Base-by-base conservation (phyloP, 129 eudicot genomes). In the Dittrichia graveolens region DNA sequence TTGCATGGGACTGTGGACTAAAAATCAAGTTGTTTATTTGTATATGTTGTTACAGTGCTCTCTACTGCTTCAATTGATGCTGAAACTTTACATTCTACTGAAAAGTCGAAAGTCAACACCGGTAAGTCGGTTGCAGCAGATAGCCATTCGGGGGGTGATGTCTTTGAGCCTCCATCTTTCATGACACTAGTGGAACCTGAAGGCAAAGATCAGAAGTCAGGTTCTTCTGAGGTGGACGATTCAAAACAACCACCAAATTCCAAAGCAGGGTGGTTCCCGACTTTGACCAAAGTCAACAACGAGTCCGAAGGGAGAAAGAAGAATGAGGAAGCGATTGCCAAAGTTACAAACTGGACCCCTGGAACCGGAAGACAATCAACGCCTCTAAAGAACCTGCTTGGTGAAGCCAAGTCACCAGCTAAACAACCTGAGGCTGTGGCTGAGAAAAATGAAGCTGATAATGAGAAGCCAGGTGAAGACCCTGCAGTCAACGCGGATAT, bases 331-430 rank as follows among this genome's bases (percentile, higher is more conserved):
- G 82, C 75, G 4, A 83, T 88, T 3, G 86, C 91, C 16, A 88
- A 86, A 83, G 96, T 86, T 9, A 84, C 91, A n/a, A 83, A 83
- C 53, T 82, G 89, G 96, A 81, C 82, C 80, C 9, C 87, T 0
- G 86, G 74, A 13, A 12, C 87, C 0, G 86, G 74, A 13, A 88
- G 82, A 76, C 89, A 88, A 31, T 75, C 73, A 15, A 69, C 75
- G 8, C 85, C 91, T 2, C 71, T 89, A 68, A 92, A 89, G 82
- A 89, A 46, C 73, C 91, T 92, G 50, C 54, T 87, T 0, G 88
- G 83, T 43, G 96, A 89, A 61, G 89, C 86, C 7, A 81, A 78
- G 78, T 81, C 91, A 1, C 90, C 90, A 11, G 76, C 70, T 50
- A 74, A 75, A 47, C 83, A 73, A 43, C 19, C 67, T 0, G 72